Percentiles rank a stretch among this genome's conserved stretches.
Evolutionary conservation across 352 stramenopile genomes (phyloP).

Genomic region (Pythium rhizo-oryzae): DNA sequence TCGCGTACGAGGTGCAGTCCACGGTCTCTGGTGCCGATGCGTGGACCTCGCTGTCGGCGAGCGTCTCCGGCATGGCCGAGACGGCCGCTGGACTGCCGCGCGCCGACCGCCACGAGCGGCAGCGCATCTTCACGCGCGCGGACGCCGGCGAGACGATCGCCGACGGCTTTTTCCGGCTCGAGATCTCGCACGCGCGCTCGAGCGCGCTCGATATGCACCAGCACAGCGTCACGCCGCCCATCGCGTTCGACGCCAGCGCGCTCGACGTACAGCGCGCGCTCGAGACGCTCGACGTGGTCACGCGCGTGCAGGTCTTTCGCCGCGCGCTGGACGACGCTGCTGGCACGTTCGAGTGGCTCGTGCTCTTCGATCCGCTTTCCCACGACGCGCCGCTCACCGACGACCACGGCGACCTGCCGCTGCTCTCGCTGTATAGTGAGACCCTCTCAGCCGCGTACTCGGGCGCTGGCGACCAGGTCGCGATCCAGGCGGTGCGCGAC

Average conservation of each 20-base stretch:
- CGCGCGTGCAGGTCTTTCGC: conserved; percentile 57
- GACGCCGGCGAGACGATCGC: conserved; percentile 47
- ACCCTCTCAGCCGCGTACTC: conserved; percentile 52
- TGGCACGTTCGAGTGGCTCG: conserved; percentile 51
- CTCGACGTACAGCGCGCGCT: conserved; percentile 65
- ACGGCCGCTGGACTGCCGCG: neutral
- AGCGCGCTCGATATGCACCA: conserved; percentile 44
- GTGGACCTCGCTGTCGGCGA: conserved; percentile 40
- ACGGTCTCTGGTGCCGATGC: conserved; percentile 41
- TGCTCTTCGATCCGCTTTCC: conserved; percentile 51
- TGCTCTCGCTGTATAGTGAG: conserved; percentile 57
- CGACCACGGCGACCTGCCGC: conserved; percentile 42
- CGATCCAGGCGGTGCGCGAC: conserved; percentile 43
- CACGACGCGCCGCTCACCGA: neutral
- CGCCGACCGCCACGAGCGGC: conserved; percentile 47
- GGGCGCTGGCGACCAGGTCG: conserved; percentile 51
- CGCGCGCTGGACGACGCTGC: conserved; percentile 15
- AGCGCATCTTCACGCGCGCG: conserved; percentile 54
- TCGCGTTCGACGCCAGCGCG: conserved; percentile 76
- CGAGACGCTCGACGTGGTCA: conserved; percentile 70
- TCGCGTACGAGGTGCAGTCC: conserved; percentile 63
- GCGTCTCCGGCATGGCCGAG: conserved; percentile 36
- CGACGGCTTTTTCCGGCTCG: conserved; percentile 60
- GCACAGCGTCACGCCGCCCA: conserved; percentile 49
- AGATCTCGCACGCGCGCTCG: conserved; percentile 42